These are phyloP conservation scores for Candida tibetensis DNA, from an alignment of 805 yeast genomes.

Conservation along the genomic window DNA sequence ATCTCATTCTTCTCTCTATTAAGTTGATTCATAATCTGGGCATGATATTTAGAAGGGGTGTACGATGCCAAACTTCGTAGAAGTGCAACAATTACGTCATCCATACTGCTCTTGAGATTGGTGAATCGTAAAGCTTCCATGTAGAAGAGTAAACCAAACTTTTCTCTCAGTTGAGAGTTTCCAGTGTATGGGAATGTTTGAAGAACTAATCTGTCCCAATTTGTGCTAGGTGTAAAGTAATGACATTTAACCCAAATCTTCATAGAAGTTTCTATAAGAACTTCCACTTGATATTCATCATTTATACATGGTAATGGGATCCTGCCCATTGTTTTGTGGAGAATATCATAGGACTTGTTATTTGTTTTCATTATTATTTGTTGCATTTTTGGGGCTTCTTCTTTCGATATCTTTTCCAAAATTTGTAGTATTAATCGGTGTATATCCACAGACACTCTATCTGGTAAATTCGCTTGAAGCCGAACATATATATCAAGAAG, in stretches of 20 bases:
- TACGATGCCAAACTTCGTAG: conserved; percentile 26
- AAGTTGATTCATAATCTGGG: conserved; percentile 19
- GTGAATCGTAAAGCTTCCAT: conserved; percentile 22
- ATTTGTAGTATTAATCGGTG: conserved; percentile 3
- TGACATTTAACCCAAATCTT: conserved; percentile 28
- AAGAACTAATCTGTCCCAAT: conserved; percentile 36
- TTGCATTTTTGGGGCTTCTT: not conserved
- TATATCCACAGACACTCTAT: conserved; percentile 4
- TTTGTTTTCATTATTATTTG: not conserved
- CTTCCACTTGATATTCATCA: conserved; percentile 20
- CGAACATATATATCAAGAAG: conserved; percentile 6
- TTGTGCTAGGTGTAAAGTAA: conserved; percentile 16
- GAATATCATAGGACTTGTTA: conserved; percentile 9
- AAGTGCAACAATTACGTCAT: conserved; percentile 20
- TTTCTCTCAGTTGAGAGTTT: conserved; percentile 33
- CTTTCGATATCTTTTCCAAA: not conserved
- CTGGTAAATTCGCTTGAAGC: conserved; percentile 3
- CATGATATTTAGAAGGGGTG: conserved; percentile 24
- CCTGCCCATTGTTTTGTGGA: conserved; percentile 34
- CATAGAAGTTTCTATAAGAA: conserved; percentile 26
- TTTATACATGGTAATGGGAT: conserved; percentile 25
- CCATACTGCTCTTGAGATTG: conserved; percentile 18
- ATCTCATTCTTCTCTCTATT: conserved; percentile 15
- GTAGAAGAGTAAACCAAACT: conserved; percentile 29
- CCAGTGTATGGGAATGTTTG: conserved; percentile 42